These are phyloP conservation scores for Ascochyta rabiei DNA, from an alignment of 2,329 filamentous ascomycete species.

Conservation along the genomic window DNA sequence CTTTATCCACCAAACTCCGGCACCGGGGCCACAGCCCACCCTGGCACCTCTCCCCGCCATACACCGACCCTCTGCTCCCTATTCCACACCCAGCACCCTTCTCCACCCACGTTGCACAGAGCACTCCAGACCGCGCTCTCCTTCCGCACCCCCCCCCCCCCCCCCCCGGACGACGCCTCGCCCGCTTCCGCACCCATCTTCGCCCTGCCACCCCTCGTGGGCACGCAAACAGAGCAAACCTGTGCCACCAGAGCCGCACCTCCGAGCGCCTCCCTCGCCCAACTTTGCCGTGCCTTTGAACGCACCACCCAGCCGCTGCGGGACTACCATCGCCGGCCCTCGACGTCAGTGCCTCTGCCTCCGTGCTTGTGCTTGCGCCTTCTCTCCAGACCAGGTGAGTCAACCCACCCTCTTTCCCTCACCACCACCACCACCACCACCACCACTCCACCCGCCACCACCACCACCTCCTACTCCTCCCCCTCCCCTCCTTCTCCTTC, in stretches of 20 bases:
- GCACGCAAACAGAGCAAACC: conserved; percentile 36
- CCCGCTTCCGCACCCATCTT: conserved; percentile 2
- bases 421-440: conserved; percentile 8
- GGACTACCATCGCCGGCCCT: conserved; percentile 6
- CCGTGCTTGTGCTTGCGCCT: conserved; percentile 19
- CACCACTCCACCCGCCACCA: conserved; percentile 13
- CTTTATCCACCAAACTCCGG: conserved; percentile 6
- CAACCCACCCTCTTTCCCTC: conserved; percentile 27
- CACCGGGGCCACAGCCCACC: conserved; percentile 28
- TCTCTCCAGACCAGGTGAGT: conserved; percentile 40
- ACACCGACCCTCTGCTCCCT: conserved; percentile 28
- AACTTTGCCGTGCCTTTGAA: conserved; percentile 26
- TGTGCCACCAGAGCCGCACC: conserved; percentile 31
- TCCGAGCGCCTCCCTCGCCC: conserved; percentile 19
- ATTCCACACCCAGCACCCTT: conserved; percentile 28
- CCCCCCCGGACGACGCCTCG: conserved; percentile 4
- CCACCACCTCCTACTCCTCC: too few species aligned
- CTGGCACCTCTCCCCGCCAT: conserved; percentile 38
- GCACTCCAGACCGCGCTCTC: conserved; percentile 20
- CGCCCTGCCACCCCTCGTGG: conserved; percentile 21
- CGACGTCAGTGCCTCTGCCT: conserved; percentile 13
- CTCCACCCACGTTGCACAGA: conserved; percentile 20
- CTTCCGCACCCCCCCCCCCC: conserved; percentile 12
- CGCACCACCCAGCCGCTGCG: conserved; percentile 20
- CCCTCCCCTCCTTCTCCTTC: too few species aligned